phyloP scores from a whole-genome alignment of 192 early-diverging fungal species.

The Linnemannia schmuckeri region DNA sequence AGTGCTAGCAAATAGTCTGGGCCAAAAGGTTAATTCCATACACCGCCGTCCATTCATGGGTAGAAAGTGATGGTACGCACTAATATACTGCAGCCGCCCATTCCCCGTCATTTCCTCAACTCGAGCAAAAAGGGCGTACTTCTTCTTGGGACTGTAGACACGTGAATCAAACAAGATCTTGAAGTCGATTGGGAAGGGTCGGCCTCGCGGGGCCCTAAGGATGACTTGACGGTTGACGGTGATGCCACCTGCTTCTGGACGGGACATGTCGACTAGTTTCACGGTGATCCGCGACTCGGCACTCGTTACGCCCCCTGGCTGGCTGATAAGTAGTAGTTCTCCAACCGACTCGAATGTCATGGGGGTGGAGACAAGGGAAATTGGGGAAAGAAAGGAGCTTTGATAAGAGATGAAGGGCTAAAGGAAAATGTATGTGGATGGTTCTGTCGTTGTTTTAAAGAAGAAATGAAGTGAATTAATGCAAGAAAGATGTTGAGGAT shows the following conservation, averaged over 20 bases:
- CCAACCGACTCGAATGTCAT: background rate
- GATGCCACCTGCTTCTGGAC: background rate
- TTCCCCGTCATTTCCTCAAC: background rate
- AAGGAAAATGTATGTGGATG: background rate
- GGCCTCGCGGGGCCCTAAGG: background rate
- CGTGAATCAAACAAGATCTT: constrained; percentile 1
- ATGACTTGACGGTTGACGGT: background rate
- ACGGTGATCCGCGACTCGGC: background rate
- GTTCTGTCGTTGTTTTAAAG: background rate
- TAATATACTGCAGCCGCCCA: background rate
- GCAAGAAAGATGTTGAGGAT: too few relatives aligned
- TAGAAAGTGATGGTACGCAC: background rate
- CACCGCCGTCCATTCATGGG: background rate
- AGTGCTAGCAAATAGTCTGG: background rate
- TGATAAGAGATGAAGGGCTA: background rate
- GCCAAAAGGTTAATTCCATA: background rate
- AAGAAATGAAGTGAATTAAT: background rate
- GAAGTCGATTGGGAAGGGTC: constrained; percentile 10
- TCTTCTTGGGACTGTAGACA: background rate
- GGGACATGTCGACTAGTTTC: background rate
- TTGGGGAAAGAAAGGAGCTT: background rate
- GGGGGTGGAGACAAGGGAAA: background rate
- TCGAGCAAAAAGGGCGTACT: background rate
- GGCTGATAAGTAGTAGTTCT: background rate
- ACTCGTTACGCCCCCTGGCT: background rate